Conservation (phyloP, 495 filamentous ascomycete genomes). For the Daldinia vernicosa region DNA sequence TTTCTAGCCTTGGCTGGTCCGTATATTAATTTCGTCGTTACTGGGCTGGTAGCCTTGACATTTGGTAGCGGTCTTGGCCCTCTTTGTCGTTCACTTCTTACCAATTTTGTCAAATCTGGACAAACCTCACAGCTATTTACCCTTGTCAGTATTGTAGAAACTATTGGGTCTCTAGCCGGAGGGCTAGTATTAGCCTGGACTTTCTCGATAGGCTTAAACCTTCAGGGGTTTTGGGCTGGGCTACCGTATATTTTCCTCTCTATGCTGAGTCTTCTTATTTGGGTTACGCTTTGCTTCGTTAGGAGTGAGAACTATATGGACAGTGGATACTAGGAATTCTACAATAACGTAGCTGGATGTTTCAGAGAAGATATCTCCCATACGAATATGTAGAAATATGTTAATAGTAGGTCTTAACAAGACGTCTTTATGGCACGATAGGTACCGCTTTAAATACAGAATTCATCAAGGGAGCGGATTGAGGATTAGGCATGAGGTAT, state of each 20-base stretch:
- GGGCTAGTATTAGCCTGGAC: too few species aligned
- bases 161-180: slow-evolving; percentile 47
- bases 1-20: slow-evolving; percentile 49
- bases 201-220: slow-evolving; percentile 50
- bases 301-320: too few species aligned
- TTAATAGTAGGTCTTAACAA: too few species aligned
- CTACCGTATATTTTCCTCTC: slow-evolving; percentile 25
- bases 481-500: not conserved
- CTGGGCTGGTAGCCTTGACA: slow-evolving; percentile 60
- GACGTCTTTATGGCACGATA: not conserved
- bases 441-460: not conserved
- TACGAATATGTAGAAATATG: too few species aligned
- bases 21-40: slow-evolving; percentile 50
- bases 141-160: slow-evolving; percentile 65
- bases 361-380: slow-evolving; percentile 32
- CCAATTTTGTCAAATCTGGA: slow-evolving; percentile 60
- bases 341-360: slow-evolving; percentile 53
- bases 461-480: not conserved
- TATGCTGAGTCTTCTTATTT: too few species aligned
- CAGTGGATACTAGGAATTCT: too few species aligned
- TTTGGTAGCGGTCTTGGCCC: slow-evolving; percentile 62
- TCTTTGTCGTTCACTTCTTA: slow-evolving; percentile 58
- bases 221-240: slow-evolving; percentile 62
- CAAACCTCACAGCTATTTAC: slow-evolving; percentile 66
- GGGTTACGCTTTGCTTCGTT: too few species aligned